A percentile compares a stretch with the other conserved stretches of the same genome.
These are phyloP conservation scores for Cicer bijugum DNA, from an alignment of 306 rosid species.

Conservation along the genomic window DNA sequence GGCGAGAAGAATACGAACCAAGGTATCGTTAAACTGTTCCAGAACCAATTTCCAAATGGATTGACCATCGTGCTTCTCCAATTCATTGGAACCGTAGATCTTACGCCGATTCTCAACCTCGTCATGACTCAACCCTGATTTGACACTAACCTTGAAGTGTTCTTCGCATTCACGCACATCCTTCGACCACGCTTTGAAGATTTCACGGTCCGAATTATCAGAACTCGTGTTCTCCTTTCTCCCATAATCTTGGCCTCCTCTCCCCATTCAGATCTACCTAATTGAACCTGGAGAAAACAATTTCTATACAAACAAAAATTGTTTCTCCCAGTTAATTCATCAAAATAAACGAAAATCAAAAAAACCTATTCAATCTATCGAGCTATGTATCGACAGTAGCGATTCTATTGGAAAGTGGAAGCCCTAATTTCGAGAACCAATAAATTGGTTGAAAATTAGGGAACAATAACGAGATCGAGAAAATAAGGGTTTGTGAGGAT, in stretches of 20 bases:
- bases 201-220: slow-evolving; percentile 36
- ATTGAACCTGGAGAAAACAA: slow-evolving; percentile 42
- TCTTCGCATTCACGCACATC: slow-evolving; percentile 73
- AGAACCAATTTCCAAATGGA: slow-evolving; percentile 70
- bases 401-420: slow-evolving; percentile 21
- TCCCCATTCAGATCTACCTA: slow-evolving; percentile 58
- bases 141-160: slow-evolving; percentile 57
- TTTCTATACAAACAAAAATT: slow-evolving; percentile 4
- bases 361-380: not conserved
- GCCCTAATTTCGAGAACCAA: slow-evolving; percentile 37
- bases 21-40: slow-evolving; percentile 86
- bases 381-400: not conserved
- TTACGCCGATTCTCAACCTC: slow-evolving; percentile 62
- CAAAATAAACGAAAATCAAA: not conserved
- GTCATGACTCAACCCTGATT: slow-evolving; percentile 48
- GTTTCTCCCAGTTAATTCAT: slow-evolving; percentile 33
- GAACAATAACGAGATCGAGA: not conserved
- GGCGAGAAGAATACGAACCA: slow-evolving; percentile 80
- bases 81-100: slow-evolving; percentile 73
- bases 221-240: slow-evolving; percentile 45
- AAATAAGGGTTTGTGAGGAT: not conserved
- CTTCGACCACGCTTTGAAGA: slow-evolving; percentile 74
- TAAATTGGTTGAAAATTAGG: not conserved
- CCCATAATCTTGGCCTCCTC: slow-evolving; percentile 60
- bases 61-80: slow-evolving; percentile 83